Base-by-base conservation (phyloP, 495 filamentous ascomycete species). In the Neurospora hispaniola region DNA sequence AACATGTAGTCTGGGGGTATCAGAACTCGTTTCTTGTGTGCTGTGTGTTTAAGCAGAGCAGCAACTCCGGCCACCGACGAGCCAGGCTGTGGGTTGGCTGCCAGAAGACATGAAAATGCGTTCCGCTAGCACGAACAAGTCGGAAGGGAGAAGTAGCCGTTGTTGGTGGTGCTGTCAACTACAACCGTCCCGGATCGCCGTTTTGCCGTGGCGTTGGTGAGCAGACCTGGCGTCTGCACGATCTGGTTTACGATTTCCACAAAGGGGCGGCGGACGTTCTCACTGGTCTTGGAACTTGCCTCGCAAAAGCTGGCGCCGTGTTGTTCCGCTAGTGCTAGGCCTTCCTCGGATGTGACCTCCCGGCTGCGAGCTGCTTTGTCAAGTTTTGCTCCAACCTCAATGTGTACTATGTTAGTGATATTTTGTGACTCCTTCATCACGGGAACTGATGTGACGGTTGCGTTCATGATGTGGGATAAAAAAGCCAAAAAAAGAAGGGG, bases 271-370 rank as follows among this genome's bases (percentile, higher is more conserved):
- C 81, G 75, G 18, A 89, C 82, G 75, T 87, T 86, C 76, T 87
- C 84, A 42, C 86, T 76, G 42, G 86, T 87, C 80, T 87, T 88
- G 38, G 84, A 79, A 73, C 86, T 88, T 69, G 83, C 85, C 77
- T 89, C 88, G 77, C 86, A 88, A 78, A 88, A 89, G 11, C 76
- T 78, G 2, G 79, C 80, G 4, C 84, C 85, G 73, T 85, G 84
- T 3, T 80, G 78, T 69, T 84, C 80, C 23, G 87, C 87, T 69
- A 88, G 78, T 6, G 82, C 82, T 54, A 80, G 79, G 48, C 87
- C 88, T 73, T 89, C 85, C 27, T 86, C 86, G 35, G 74, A 72
- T 31, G 82, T 82, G 1, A 88, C 86, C n/a, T 83, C 84, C 38
- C 86, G 81, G 40, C 79, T 79, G 46, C 75, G 70, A 6, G 76